Conservation (phyloP, 768 basidiomycete species). For the Symmetrospora coprosmae region DNA sequence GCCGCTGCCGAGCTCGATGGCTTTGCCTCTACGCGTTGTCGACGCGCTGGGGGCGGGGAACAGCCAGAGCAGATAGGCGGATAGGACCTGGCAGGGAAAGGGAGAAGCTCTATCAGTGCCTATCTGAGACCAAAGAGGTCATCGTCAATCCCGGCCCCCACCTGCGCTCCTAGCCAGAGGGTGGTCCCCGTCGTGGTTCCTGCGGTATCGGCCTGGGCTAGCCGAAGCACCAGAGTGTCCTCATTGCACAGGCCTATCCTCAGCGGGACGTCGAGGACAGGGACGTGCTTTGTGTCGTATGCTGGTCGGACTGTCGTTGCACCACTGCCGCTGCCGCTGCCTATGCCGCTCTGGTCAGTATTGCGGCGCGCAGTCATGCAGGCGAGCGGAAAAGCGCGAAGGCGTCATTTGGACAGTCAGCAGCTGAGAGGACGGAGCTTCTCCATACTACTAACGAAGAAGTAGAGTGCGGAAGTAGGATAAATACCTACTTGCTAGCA, state of each 20-base stretch:
- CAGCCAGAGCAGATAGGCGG: constrained; percentile 1
- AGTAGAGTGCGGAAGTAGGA: no score
- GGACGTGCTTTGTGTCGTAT: constrained; percentile 12
- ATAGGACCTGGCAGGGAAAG: background rate
- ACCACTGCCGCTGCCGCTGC: no score
- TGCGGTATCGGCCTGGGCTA: background rate
- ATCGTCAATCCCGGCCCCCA: background rate
- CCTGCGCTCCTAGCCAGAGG: constrained; percentile 18
- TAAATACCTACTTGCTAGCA: no score
- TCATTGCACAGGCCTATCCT: no score
- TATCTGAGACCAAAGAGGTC: background rate
- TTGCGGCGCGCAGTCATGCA: no score
- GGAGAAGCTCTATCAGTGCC: background rate
- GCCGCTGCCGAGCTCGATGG: constrained; percentile 11
- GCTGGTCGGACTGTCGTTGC: constrained; percentile 7
- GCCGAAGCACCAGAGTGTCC: background rate
- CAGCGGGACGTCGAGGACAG: background rate
- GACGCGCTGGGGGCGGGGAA: background rate
- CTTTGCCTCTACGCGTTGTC: background rate
- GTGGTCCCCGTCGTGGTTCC: constrained; percentile 2
- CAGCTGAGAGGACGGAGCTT: no score
- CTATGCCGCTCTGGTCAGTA: no score
- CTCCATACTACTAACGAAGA: no score
- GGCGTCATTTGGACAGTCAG: no score
- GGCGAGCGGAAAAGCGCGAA: no score